Percentiles rank a stretch among this genome's conserved stretches.
Evolutionary conservation across 148 eudicot genomes (phyloP).

Genomic region (Vaccinium darrowii): DNA sequence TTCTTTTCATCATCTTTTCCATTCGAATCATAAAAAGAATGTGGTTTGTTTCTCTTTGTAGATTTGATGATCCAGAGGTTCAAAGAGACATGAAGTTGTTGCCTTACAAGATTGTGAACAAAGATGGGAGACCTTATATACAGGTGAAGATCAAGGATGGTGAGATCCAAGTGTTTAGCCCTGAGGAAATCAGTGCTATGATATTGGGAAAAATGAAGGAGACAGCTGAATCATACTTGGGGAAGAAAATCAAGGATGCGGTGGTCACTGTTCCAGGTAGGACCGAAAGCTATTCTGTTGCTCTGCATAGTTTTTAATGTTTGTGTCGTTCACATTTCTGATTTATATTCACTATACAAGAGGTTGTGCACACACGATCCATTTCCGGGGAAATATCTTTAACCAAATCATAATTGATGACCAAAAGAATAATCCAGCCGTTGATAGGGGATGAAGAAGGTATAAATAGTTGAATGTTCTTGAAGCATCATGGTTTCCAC

Average conservation of each 20-base stretch:
- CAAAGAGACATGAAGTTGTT: conserved; percentile 44
- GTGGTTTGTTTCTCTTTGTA: conserved; percentile 7
- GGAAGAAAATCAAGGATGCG: conserved; percentile 40
- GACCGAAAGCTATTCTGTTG: not conserved
- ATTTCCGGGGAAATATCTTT: too few relatives aligned
- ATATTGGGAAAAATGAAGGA: conserved; percentile 55
- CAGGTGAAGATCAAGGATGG: conserved; percentile 43
- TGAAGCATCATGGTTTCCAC: too few relatives aligned
- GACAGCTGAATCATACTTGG: conserved; percentile 45
- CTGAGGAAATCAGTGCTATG: conserved; percentile 62
- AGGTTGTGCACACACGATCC: too few relatives aligned
- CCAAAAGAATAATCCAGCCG: not conserved
- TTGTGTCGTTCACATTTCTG: too few relatives aligned
- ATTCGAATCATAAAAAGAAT: not conserved
- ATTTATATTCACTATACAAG: too few relatives aligned
- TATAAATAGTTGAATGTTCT: too few relatives aligned
- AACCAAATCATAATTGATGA: not conserved
- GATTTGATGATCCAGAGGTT: conserved; percentile 50
- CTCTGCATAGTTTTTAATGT: too few relatives aligned
- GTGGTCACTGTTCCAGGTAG: conserved; percentile 55
- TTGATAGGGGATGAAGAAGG: not conserved
- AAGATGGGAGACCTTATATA: conserved; percentile 51
- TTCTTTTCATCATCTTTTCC: not conserved
- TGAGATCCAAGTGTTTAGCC: conserved; percentile 46
- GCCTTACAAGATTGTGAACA: conserved; percentile 49